These are phyloP conservation scores for Tripterygium wilfordii DNA, from an alignment of 177 flowering plant genomes.

Conservation along the genomic window DNA sequence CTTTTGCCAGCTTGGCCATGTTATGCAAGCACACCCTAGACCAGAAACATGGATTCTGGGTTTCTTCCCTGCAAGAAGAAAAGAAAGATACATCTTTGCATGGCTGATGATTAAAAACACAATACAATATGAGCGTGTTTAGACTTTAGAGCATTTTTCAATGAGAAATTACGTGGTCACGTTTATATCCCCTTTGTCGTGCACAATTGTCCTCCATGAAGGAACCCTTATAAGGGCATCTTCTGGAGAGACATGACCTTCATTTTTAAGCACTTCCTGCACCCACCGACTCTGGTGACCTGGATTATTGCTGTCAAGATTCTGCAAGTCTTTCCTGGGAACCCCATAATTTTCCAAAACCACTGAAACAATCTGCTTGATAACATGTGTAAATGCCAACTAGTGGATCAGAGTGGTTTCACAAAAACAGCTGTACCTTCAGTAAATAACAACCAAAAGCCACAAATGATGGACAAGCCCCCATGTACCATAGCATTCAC, in stretches of 20 bases:
- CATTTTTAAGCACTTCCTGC: conserved; percentile 63
- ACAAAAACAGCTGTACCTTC: too few relatives aligned
- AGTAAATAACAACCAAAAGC: too few relatives aligned
- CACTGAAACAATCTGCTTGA: conserved; percentile 69
- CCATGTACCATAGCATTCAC: too few relatives aligned
- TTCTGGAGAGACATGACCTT: conserved; percentile 45
- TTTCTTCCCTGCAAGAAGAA: conserved; percentile 56
- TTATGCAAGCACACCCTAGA: conserved; percentile 81
- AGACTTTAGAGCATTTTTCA: conserved; percentile 3
- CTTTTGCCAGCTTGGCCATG: conserved; percentile 92
- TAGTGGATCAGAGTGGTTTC: too few relatives aligned
- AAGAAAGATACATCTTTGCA: neutral
- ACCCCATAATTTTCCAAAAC: conserved; percentile 78
- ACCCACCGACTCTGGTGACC: conserved; percentile 48
- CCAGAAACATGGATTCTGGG: conserved; percentile 74
- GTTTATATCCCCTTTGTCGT: conserved; percentile 66
- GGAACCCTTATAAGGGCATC: conserved; percentile 38
- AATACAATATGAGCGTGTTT: neutral
- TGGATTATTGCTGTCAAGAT: conserved; percentile 19
- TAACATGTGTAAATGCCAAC: too few relatives aligned
- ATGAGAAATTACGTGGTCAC: conserved; percentile 49
- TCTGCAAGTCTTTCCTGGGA: conserved; percentile 17
- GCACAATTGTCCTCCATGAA: conserved; percentile 64
- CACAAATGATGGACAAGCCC: too few relatives aligned
- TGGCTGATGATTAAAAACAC: neutral